Base-by-base conservation (phyloP, 306 rosid genomes). In the Cyamopsis tetragonoloba region DNA sequence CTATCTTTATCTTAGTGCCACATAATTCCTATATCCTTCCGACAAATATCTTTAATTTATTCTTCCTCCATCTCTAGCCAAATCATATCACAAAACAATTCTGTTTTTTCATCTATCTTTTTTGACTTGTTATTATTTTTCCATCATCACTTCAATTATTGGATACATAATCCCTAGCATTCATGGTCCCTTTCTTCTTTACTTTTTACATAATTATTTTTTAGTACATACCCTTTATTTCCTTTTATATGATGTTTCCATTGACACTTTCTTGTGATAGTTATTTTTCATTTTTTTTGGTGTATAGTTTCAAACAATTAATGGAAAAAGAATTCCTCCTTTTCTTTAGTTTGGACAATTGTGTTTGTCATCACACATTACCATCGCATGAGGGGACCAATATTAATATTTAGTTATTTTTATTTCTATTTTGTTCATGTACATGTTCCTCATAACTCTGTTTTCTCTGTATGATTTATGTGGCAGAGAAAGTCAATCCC, bases 91-190 rank as follows among this genome's bases (percentile, higher is more conserved):
- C 42, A 32, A n/a, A n/a, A 27, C 18, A 53, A 47, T 19, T 43
- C 31, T 37, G 44, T 37, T 26, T 56, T n/a, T 44, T 38, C 26
- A 1, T 42, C 34, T 30, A 39, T 54, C 60, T 27, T 19, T 70
- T 74, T 73, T 55, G 59, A 77, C 81, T 66, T 27, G n/a, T n/a
- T n/a, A n/a, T 49, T 46, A 56, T 32, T 18, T 20, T 18, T 47
- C 37, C 54, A 71, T 71, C 38, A 63, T 57, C 13, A 32, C 70
- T 55, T 28, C 86, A 80, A 80, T 81, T 61, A 75, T 81, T 78
- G 46, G 18, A 42, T n/a, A n/a, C n/a, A n/a, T n/a, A n/a, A n/a
- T n/a, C n/a, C 55, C 46, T 28, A 42, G 48, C 62, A 49, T 51
- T 50, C 51, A 66, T 75, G 72, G 12, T 53, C 65, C 48, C 67